A percentile compares a stretch with the other conserved stretches of the same genome.
Conservation (phyloP, 441 rosid genomes). For the Mallotus japonicus region DNA sequence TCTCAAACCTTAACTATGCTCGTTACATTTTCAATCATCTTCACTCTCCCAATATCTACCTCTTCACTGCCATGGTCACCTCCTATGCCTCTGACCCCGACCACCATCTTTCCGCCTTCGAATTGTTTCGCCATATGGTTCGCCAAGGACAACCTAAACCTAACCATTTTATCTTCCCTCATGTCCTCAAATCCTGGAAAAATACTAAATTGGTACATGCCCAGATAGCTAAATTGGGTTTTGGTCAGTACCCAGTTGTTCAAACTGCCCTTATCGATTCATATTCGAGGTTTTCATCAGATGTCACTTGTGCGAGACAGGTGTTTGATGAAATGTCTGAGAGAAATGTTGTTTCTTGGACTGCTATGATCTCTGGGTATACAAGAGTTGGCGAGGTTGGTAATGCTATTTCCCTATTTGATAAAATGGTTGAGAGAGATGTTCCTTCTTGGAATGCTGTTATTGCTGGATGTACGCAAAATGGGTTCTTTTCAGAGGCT, state of each 20-base stretch:
- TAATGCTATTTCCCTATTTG: conserved; percentile 49
- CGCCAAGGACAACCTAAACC: conserved; percentile 52
- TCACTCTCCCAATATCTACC: conserved; percentile 52
- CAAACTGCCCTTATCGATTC: conserved; percentile 74
- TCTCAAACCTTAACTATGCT: conserved; percentile 52
- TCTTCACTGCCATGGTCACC: conserved; percentile 70
- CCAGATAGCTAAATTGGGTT: conserved; percentile 59
- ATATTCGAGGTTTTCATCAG: conserved; percentile 46
- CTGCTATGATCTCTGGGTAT: conserved; percentile 46
- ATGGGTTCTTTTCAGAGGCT: conserved; percentile 48
- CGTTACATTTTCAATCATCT: conserved; percentile 58
- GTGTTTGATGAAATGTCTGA: conserved; percentile 48
- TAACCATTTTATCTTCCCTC: conserved; percentile 72
- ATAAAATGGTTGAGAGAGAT: conserved; percentile 60
- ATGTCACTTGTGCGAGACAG: conserved; percentile 37
- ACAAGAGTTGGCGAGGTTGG: conserved; percentile 40
- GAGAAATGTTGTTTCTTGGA: conserved; percentile 56
- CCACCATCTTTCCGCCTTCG: conserved; percentile 41
- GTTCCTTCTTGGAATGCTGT: conserved; percentile 62
- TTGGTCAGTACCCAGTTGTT: conserved; percentile 52
- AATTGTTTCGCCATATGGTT: conserved; percentile 58
- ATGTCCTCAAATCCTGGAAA: conserved; percentile 51
- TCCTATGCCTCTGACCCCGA: conserved; percentile 55
- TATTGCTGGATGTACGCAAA: conserved; percentile 59
- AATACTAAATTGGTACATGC: conserved; percentile 52